Percentiles rank a stretch among this genome's conserved stretches.
Conservation (phyloP, 2,329 filamentous ascomycete species). For the Colletotrichum sidae region DNA sequence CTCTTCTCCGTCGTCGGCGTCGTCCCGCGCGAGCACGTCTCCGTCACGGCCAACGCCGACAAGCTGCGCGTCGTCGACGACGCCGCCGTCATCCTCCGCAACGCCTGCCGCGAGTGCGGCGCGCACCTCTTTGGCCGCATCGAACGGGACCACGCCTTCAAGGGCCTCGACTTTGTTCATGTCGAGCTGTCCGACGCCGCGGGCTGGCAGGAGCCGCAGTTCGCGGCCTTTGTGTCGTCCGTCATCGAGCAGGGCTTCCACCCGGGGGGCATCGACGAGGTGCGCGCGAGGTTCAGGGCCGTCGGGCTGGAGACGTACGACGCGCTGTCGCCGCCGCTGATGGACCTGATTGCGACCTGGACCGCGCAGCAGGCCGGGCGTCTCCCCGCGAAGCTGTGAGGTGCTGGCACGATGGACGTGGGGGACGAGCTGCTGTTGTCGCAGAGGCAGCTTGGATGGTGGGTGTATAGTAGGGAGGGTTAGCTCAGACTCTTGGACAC, state of each 20-base stretch:
- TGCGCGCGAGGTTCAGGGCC: conserved; percentile 64
- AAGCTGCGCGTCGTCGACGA: conserved; percentile 70
- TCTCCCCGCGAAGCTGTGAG: conserved; percentile 33
- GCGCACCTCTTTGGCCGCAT: conserved; percentile 75
- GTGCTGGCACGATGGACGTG: background rate
- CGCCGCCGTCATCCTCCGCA: conserved; percentile 68
- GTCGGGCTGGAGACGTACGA: conserved; percentile 73
- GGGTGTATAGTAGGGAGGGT: background rate
- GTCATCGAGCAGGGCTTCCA: conserved; percentile 76
- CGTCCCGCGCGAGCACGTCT: conserved; percentile 64
- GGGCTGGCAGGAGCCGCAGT: conserved; percentile 80
- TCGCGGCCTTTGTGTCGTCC: conserved; percentile 75
- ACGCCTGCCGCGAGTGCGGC: conserved; percentile 71
- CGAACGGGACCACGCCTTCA: conserved; percentile 73
- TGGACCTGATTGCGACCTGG: conserved; percentile 71
- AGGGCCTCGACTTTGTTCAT: conserved; percentile 77
- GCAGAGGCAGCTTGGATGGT: background rate
- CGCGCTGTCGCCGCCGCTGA: conserved; percentile 68
- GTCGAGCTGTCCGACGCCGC: conserved; percentile 68
- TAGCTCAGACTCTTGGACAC: background rate
- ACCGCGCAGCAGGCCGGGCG: conserved; percentile 60
- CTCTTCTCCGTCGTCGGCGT: conserved; percentile 75
- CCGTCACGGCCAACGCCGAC: conserved; percentile 66
- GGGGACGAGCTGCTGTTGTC: background rate
- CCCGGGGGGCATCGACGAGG: conserved; percentile 64